Percentiles rank a stretch among this genome's conserved stretches.
Conservation (phyloP, 805 yeast genomes). For the Candida insectorum region DNA sequence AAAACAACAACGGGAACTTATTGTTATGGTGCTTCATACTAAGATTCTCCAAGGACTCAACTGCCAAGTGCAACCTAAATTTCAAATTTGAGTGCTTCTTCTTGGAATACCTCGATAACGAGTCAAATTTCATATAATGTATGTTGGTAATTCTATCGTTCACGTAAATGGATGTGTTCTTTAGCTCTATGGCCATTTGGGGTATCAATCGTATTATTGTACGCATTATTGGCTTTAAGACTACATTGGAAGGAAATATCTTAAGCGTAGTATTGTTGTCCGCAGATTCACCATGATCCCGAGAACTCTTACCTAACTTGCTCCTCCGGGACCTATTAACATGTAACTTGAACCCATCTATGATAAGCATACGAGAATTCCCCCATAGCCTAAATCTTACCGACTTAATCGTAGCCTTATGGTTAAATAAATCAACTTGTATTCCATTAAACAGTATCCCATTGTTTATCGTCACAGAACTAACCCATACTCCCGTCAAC, state of each 20-base stretch:
- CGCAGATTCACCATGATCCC: no score
- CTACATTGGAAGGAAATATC: constrained; percentile 5
- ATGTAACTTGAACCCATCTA: constrained; percentile 16
- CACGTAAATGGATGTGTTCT: constrained; percentile 10
- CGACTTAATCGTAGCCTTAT: constrained; percentile 17
- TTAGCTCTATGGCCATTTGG: constrained; percentile 19
- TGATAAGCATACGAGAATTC: constrained; percentile 26
- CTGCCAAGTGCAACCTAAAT: constrained; percentile 11
- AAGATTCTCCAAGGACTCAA: constrained; percentile 9
- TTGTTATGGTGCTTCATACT: constrained; percentile 8
- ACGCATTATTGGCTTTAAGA: no score
- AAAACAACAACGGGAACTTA: constrained; percentile 8
- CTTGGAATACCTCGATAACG: constrained; percentile 18
- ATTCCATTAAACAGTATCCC: constrained; percentile 36
- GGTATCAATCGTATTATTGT: no score
- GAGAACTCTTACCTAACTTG: neutral
- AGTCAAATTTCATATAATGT: constrained; percentile 19
- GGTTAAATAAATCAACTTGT: constrained; percentile 12
- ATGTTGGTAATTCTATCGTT: constrained; percentile 8
- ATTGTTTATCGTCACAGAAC: constrained; percentile 31
- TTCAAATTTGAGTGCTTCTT: constrained; percentile 16
- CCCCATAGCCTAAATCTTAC: constrained; percentile 39
- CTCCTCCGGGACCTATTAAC: neutral
- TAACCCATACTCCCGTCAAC: constrained; percentile 30
- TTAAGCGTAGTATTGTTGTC: no score